Evolutionary conservation across 2,329 filamentous ascomycete species (phyloP).

Genomic region (Cercospora citrullina): DNA sequence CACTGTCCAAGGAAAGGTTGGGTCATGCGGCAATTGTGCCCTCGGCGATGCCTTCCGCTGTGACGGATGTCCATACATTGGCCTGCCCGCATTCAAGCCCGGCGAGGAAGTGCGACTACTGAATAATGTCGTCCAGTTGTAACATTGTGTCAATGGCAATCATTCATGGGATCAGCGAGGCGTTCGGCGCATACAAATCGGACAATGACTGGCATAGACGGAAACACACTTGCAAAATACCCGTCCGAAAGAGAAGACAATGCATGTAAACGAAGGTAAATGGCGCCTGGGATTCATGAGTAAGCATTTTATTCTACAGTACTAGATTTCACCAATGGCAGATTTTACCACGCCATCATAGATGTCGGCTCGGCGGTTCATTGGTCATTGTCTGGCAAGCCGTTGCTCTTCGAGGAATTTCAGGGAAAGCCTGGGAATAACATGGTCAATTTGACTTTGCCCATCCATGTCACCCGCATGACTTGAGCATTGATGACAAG

Average conservation of each 20-base stretch:
- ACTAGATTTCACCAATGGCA: background rate
- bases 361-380: background rate
- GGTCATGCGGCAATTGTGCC: constrained; percentile 90
- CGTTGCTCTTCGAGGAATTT: background rate
- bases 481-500: background rate
- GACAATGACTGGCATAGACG: background rate
- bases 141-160: background rate
- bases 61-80: constrained; percentile 77
- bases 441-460: background rate
- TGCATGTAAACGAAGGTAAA: background rate
- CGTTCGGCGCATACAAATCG: background rate
- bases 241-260: background rate
- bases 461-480: background rate
- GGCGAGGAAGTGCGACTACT: constrained; percentile 89
- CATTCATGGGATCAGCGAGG: constrained; percentile 15
- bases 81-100: constrained; percentile 92
- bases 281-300: background rate
- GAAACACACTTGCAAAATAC: background rate
- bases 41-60: constrained; percentile 77
- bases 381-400: background rate
- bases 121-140: constrained; percentile 84
- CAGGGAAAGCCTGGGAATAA: background rate
- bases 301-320: background rate
- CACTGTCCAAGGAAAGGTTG: constrained; percentile 94
- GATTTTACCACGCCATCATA: background rate